phyloP scores from a whole-genome alignment of 805 yeast genomes.

The Limtongia smithiae region DNA sequence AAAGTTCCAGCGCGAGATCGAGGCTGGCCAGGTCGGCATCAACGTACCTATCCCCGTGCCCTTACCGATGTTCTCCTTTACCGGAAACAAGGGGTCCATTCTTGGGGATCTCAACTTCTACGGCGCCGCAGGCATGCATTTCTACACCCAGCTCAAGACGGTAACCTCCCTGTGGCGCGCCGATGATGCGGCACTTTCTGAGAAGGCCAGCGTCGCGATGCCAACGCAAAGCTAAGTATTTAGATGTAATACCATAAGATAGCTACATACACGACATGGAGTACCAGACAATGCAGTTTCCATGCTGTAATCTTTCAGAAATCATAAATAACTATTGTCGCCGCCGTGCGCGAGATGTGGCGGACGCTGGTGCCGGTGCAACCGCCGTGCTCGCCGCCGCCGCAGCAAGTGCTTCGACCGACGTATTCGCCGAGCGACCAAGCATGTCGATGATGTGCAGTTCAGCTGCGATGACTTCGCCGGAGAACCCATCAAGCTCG shows the following conservation, averaged over 20 bases:
- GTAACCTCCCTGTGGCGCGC: slow-evolving; percentile 66
- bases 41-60: slow-evolving; percentile 81
- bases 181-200: slow-evolving; percentile 46
- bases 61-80: slow-evolving; percentile 74
- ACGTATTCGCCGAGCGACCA: slow-evolving; percentile 3
- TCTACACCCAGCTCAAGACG: slow-evolving; percentile 72
- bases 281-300: too few relatives aligned
- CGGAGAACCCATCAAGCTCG: slow-evolving; percentile 25
- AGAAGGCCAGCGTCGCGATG: slow-evolving; percentile 61
- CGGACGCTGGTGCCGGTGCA: too few relatives aligned
- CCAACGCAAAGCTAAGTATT: slow-evolving; percentile 51
- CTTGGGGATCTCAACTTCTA: slow-evolving; percentile 76
- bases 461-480: slow-evolving; percentile 26
- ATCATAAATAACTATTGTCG: too few relatives aligned
- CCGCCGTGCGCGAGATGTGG: too few relatives aligned
- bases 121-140: slow-evolving; percentile 70
- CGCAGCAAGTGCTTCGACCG: not conserved
- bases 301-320: too few relatives aligned
- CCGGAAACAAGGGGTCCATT: slow-evolving; percentile 72
- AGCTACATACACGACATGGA: not conserved
- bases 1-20: slow-evolving; percentile 63
- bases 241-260: too few relatives aligned
- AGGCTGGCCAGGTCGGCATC: slow-evolving; percentile 73
- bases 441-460: slow-evolving; percentile 13
- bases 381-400: too few relatives aligned